Evolutionary conservation across 192 early-diverging fungal species (phyloP), one percentile per base, ranked within the genome.

Genomic region (Coemansia sp.): DNA sequence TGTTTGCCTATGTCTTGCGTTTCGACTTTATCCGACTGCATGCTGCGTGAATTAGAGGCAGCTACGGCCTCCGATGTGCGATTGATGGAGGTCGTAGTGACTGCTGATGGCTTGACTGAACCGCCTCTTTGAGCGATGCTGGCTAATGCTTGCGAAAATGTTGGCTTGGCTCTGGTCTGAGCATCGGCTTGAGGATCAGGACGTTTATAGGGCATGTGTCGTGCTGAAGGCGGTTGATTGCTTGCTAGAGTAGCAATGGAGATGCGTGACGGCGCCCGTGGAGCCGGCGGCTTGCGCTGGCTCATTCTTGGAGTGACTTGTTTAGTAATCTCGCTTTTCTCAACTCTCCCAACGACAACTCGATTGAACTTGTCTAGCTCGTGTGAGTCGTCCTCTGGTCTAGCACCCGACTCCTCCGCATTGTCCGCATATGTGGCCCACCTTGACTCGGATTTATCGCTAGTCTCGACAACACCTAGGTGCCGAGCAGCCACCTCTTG

Each of bases 371-470:
- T 51, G 39, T 74, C 72, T 34, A 64, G 36, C 1, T 62, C 68
- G 8, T 38, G 6, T 34, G 31, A 9, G 1, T 58, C 67, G 17
- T 70, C 57, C 2, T 23, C 23, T 6, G 5, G 31, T 29, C 29
- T 45, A 10, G 55, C 63, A 0, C n/a, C 27, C 2, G 53, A 3
- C 6, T 64, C 64, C 11, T 48, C 65, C 3, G 14, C 36, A 7
- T 42, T 21, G 4, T 68, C 78, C 1, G 51, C 41, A 60, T 37
- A 75, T 21, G 62, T 42, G 1, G 60, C 38, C 79, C 79, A 82
- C 39, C 64, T 76, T 21, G 79, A 82, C 19, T 11, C 57, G 5
- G 57, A 2, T 21, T 32, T 17, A 2, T 1, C 27, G 3, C 8
- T 29, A 0, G 38, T 0, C 7, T 41, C 41, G 0, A 21, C 45